phyloP scores from a whole-genome alignment of 495 filamentous ascomycete genomes.

The Podospora comata region DNA sequence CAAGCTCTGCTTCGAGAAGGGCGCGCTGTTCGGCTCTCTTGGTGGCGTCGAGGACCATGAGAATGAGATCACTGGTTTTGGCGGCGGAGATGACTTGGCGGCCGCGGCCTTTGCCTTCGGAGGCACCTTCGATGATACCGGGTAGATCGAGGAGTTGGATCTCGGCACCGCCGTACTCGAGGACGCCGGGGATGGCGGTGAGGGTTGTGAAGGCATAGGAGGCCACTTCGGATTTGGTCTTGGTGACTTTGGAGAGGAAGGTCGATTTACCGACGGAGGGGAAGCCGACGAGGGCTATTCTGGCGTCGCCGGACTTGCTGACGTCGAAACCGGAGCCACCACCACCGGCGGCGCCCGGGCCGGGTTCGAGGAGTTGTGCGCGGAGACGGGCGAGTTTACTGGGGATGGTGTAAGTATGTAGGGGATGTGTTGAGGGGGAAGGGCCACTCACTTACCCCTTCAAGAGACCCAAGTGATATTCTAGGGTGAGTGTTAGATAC shows the following conservation, averaged over 20 bases:
- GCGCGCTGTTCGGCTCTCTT: constrained; percentile 94
- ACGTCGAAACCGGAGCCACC: constrained; percentile 86
- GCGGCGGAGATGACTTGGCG: constrained; percentile 98
- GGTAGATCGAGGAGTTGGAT: constrained; percentile 98
- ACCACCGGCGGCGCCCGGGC: constrained; percentile 73
- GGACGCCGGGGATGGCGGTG: constrained; percentile 94
- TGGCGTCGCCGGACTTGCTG: constrained; percentile 92
- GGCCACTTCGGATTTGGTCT: constrained; percentile 94
- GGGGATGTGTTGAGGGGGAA: not conserved
- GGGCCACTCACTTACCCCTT: constrained; percentile 68
- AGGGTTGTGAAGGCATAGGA: constrained; percentile 97
- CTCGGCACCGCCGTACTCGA: constrained; percentile 97
- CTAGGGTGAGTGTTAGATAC: constrained; percentile 41
- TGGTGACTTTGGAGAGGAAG: constrained; percentile 97
- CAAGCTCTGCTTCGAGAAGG: constrained; percentile 85
- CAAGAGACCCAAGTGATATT: constrained; percentile 96
- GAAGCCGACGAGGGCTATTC: constrained; percentile 96
- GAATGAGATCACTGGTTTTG: constrained; percentile 95
- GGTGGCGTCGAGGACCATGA: constrained; percentile 97
- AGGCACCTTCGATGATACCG: constrained; percentile 96
- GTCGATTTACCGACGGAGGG: constrained; percentile 99
- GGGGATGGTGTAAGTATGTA: constrained; percentile 19
- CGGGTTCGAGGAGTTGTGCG: constrained; percentile 92
- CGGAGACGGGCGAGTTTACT: constrained; percentile 95
- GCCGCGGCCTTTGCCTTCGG: constrained; percentile 94